Conservation (phyloP, 2,329 filamentous ascomycete genomes). For the Teratosphaeria pseudoeucalypti region DNA sequence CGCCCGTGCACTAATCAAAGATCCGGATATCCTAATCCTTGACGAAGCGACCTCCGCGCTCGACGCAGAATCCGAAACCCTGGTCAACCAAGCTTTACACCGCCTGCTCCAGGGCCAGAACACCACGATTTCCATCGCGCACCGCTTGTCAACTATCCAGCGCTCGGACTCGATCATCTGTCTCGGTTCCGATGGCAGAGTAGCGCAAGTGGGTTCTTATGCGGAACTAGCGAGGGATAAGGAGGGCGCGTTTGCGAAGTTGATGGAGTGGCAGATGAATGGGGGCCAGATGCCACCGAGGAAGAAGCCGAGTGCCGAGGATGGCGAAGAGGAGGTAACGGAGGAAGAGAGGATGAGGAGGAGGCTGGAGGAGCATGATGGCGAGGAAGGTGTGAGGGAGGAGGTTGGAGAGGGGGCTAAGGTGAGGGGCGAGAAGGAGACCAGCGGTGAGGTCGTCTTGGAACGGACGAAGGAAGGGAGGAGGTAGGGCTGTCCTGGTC, state of each 20-base stretch:
- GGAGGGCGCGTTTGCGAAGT: conserved; percentile 76
- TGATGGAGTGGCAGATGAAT: conserved; percentile 98
- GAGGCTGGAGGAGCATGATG: conserved; percentile 27
- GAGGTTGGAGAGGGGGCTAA: conserved; percentile 22
- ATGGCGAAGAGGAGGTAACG: conserved; percentile 24
- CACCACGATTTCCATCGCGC: conserved; percentile 95
- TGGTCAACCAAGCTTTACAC: conserved; percentile 83
- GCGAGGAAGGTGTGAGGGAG: conserved; percentile 27
- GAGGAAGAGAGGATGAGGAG: conserved; percentile 42
- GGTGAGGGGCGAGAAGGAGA: conserved; percentile 21
- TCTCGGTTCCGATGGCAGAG: conserved; percentile 71
- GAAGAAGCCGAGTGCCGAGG: background rate
- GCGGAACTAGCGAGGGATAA: conserved; percentile 60
- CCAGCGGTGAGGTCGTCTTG: conserved; percentile 17
- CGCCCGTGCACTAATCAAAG: conserved; percentile 83
- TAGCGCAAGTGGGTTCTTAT: conserved; percentile 86
- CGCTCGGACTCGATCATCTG: conserved; percentile 91
- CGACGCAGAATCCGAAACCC: conserved; percentile 91
- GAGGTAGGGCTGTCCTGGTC: background rate
- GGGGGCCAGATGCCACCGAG: background rate
- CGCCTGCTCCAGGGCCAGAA: conserved; percentile 75
- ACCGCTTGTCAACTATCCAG: conserved; percentile 92
- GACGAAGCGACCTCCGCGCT: conserved; percentile 92
- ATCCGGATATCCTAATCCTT: conserved; percentile 91
- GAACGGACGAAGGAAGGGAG: conserved; percentile 17